Evolutionary conservation across 1,284 basidiomycete species (phyloP).

Genomic region (Ganoderma lucidum): DNA sequence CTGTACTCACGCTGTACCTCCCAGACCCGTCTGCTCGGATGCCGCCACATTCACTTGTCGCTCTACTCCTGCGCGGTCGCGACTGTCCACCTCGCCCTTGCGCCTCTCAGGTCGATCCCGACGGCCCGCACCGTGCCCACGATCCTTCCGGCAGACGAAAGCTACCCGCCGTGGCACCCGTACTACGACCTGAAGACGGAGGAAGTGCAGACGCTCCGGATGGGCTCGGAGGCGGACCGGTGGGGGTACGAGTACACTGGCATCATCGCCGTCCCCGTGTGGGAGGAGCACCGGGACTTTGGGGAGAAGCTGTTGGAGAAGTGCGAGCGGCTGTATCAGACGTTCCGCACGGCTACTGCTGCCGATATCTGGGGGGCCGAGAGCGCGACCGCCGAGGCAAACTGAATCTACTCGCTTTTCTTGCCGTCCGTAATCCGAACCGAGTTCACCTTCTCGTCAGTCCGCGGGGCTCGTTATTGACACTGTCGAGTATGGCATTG

Average conservation of each 20-base stretch:
- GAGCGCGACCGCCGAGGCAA: too few species aligned
- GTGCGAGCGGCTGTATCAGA: conserved; percentile 52
- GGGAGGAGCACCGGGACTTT: conserved; percentile 55
- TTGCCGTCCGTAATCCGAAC: too few species aligned
- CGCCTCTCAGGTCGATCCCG: conserved; percentile 56
- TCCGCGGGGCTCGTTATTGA: too few species aligned
- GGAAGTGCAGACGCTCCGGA: conserved; percentile 49
- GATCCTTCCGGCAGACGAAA: conserved; percentile 22
- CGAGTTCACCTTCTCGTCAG: too few species aligned
- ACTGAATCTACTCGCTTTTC: too few species aligned
- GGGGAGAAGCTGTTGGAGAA: conserved; percentile 57
- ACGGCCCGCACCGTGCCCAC: conserved; percentile 18
- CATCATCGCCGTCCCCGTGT: conserved; percentile 54
- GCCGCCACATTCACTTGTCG: conserved; percentile 37
- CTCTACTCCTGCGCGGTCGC: conserved; percentile 72
- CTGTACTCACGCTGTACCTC: too few species aligned
- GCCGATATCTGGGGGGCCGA: too few species aligned
- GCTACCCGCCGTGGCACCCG: conserved; percentile 28
- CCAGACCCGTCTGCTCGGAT: conserved; percentile 45
- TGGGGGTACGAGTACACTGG: conserved; percentile 64
- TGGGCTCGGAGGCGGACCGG: conserved; percentile 61
- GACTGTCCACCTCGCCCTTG: conserved; percentile 60
- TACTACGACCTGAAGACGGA: conserved; percentile 20
- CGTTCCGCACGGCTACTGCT: conserved; percentile 22
- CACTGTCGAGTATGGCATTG: too few species aligned